phyloP scores from a whole-genome alignment of 371 early-diverging fungal genomes.

The Nematocida sp. region DNA sequence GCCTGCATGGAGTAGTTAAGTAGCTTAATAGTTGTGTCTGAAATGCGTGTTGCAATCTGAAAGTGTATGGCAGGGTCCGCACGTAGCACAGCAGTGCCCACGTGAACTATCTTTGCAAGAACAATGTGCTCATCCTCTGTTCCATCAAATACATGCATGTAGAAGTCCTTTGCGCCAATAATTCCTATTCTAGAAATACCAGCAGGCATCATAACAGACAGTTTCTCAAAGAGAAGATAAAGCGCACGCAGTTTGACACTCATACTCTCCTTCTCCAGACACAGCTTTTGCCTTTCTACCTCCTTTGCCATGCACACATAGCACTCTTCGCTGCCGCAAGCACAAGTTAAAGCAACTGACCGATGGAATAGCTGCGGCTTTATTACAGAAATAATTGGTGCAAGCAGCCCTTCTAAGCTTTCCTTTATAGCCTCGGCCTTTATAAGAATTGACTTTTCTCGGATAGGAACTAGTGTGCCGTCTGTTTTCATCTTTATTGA shows the following conservation, averaged over 20 bases:
- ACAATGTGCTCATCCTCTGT: conserved; percentile 29
- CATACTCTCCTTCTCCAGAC: conserved; percentile 55
- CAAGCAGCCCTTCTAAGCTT: conserved; percentile 10
- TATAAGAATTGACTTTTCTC: conserved; percentile 38
- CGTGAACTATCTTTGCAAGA: conserved; percentile 49
- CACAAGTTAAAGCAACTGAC: conserved; percentile 10
- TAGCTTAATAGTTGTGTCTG: conserved; percentile 25
- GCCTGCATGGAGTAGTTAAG: conserved; percentile 50
- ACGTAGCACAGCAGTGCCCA: conserved; percentile 33
- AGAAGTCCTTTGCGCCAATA: conserved; percentile 44
- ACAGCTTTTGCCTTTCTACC: conserved; percentile 11
- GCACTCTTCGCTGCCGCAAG: conserved; percentile 30
- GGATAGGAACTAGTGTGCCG: conserved; percentile 26
- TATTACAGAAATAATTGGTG: conserved; percentile 44
- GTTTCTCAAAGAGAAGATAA: conserved; percentile 42
- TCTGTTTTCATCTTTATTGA: conserved; percentile 14
- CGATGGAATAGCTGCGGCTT: conserved; percentile 46
- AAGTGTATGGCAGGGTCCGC: conserved; percentile 34
- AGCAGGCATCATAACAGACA: conserved; percentile 22
- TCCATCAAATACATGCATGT: conserved; percentile 32
- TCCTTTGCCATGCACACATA: conserved; percentile 34
- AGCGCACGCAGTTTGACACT: conserved; percentile 41
- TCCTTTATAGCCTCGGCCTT: conserved; percentile 14
- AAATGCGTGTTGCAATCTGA: conserved; percentile 37
- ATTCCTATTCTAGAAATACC: conserved; percentile 21